Conservation (phyloP, 139 green algal species). For the Chlorella vulgaris region DNA sequence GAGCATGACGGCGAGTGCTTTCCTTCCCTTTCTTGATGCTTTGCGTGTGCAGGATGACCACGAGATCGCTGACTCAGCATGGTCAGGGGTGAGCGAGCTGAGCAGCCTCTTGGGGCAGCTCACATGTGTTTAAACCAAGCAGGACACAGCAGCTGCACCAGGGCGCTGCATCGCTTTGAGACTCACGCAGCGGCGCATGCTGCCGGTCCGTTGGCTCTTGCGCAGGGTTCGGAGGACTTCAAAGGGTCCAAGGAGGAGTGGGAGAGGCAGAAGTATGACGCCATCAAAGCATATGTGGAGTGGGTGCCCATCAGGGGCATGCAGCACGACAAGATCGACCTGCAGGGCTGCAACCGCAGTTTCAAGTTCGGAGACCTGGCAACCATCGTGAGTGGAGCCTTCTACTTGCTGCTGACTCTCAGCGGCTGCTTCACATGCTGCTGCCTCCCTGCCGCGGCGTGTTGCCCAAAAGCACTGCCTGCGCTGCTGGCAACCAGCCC, state of each 20-base stretch:
- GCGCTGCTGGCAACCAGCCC: no score
- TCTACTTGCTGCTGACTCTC: background rate
- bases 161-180: background rate
- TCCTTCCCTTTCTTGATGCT: background rate
- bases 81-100: background rate
- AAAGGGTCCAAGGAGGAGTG: background rate
- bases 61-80: background rate
- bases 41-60: background rate
- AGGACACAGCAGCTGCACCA: background rate
- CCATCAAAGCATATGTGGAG: conserved; percentile 22
- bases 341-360: background rate
- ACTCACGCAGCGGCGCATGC: background rate
- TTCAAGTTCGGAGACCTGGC: conserved; percentile 28
- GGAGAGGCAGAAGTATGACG: background rate
- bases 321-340: conserved; percentile 3
- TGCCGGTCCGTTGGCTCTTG: background rate
- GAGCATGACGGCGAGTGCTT: background rate
- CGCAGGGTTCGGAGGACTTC: background rate
- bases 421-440: background rate
- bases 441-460: no score
- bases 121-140: no score
- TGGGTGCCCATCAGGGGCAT: conserved; percentile 24
- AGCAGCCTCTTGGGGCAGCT: no score
- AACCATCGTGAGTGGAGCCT: background rate
- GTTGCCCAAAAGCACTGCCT: no score